Evolutionary conservation across 177 flowering plant genomes (phyloP).

Genomic region (Vitis hybrid): DNA sequence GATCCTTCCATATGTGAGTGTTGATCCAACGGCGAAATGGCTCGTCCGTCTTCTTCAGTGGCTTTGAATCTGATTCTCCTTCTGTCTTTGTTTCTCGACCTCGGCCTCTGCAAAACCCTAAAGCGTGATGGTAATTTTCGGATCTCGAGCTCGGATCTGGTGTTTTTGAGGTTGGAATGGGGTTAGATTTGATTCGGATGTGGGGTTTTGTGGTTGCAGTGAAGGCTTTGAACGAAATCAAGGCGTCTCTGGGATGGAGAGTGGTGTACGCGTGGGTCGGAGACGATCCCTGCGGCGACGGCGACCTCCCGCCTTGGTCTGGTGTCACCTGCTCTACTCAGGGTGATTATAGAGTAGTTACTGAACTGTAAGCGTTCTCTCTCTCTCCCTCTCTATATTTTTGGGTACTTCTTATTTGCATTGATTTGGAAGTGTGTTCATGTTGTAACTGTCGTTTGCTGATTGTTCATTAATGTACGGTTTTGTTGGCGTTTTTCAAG

Average conservation of each 20-base stretch:
- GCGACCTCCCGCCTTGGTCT: slow-evolving; percentile 91
- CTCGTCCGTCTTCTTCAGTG: slow-evolving; percentile 7
- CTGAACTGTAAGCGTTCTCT: slow-evolving; percentile 65
- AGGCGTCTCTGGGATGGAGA: slow-evolving; percentile 98
- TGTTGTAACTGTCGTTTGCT: no score
- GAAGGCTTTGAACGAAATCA: slow-evolving; percentile 94
- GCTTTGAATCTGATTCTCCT: slow-evolving; percentile 21
- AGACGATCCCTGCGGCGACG: slow-evolving; percentile 99
- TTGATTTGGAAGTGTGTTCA: no score
- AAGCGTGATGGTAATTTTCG: slow-evolving; percentile 67
- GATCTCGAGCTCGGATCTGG: background rate
- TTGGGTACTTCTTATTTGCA: background rate
- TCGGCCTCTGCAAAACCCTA: slow-evolving; percentile 64
- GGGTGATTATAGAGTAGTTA: slow-evolving; percentile 93
- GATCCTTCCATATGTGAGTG: no score
- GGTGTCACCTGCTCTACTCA: slow-evolving; percentile 86
- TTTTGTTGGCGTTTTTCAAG: no score
- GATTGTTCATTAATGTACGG: no score
- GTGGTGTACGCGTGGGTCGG: slow-evolving; percentile 98
- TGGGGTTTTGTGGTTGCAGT: slow-evolving; percentile 40
- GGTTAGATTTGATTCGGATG: background rate
- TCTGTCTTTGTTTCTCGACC: slow-evolving; percentile 25
- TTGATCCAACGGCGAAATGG: slow-evolving; percentile 14
- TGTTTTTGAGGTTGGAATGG: background rate
- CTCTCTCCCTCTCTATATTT: background rate